phyloP scores from a whole-genome alignment of 2,329 filamentous ascomycete species.

The Arthrobotrys megalospora region DNA sequence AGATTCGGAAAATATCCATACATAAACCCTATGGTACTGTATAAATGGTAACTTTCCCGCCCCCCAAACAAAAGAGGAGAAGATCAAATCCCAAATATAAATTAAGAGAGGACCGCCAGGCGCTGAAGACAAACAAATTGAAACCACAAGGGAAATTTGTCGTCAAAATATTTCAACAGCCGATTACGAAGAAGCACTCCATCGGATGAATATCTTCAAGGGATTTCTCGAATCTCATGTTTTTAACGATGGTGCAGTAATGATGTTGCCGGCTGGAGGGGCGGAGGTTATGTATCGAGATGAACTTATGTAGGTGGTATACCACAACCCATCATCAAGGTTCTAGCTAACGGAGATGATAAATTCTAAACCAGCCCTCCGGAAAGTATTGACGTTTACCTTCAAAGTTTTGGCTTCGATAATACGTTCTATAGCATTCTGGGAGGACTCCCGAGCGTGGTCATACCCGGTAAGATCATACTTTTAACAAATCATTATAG shows the following conservation, averaged over 20 bases:
- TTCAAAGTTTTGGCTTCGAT: slow-evolving; percentile 56
- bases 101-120: neutral
- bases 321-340: too few relatives aligned
- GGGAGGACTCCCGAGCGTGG: slow-evolving; percentile 35
- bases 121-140: too few relatives aligned
- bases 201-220: slow-evolving; percentile 25
- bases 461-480: slow-evolving; percentile 33
- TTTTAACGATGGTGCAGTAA: slow-evolving; percentile 38
- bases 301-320: slow-evolving; percentile 33
- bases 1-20: slow-evolving; percentile 41
- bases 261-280: slow-evolving; percentile 39
- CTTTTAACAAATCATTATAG: neutral
- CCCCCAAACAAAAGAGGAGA: neutral
- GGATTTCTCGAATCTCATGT: slow-evolving; percentile 31
- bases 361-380: slow-evolving; percentile 24
- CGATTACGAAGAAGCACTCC: slow-evolving; percentile 38
- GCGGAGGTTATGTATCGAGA: slow-evolving; percentile 33
- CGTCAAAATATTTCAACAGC: slow-evolving; percentile 32
- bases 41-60: slow-evolving; percentile 36
- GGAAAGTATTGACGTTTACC: slow-evolving; percentile 33
- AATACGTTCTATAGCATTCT: slow-evolving; percentile 56
- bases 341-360: neutral
- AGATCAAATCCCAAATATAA: too few relatives aligned
- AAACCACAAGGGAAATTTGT: slow-evolving; percentile 25
- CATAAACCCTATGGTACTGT: slow-evolving; percentile 48